Percentiles rank a stretch among this genome's conserved stretches.
Evolutionary conservation across 2,329 filamentous ascomycete genomes (phyloP).

Genomic region (Fusarium haematococcum): DNA sequence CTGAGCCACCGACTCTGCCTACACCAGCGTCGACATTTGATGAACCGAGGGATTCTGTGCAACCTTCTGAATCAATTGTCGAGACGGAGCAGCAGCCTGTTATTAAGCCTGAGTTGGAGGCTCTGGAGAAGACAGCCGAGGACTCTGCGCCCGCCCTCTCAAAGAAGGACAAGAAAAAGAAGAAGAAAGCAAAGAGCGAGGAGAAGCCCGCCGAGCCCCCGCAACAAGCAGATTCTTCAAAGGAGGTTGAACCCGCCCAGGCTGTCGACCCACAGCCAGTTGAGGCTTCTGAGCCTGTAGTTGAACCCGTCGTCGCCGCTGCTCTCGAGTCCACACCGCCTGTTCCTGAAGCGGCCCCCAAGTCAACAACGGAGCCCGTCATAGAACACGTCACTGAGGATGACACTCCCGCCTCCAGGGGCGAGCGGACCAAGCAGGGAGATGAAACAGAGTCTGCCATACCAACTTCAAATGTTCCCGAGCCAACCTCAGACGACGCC

Average conservation of each 20-base stretch:
- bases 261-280: conserved; percentile 7
- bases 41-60: conserved; percentile 4
- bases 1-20: background rate
- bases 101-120: conserved; percentile 2
- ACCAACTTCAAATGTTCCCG: background rate
- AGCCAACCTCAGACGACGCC: background rate
- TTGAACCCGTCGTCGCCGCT: background rate
- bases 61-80: background rate
- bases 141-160: conserved; percentile 8
- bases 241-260: background rate
- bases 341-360: background rate
- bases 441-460: background rate
- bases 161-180: conserved; percentile 42
- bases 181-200: conserved; percentile 16
- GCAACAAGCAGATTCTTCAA: background rate
- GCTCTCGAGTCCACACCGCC: background rate
- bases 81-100: background rate
- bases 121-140: conserved; percentile 6
- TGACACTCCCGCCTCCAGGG: background rate
- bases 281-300: conserved; percentile 5
- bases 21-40: background rate
- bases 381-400: background rate
- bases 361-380: background rate
- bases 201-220: background rate
- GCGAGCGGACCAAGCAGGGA: background rate